Conservation (phyloP, 2,329 filamentous ascomycete genomes). For the Emergomyces orientalis region DNA sequence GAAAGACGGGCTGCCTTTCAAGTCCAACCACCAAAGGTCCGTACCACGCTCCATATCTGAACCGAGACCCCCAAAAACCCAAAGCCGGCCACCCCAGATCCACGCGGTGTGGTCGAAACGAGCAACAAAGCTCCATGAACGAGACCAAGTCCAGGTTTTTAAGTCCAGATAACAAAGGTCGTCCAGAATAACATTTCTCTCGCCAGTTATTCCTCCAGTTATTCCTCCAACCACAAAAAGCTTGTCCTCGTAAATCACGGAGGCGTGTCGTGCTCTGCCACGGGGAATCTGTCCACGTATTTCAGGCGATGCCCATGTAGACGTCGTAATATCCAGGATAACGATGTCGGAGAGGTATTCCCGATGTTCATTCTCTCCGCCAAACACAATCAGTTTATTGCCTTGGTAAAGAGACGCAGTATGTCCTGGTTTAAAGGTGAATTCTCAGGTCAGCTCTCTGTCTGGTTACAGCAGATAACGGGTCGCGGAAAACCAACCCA, state of each 20-base stretch:
- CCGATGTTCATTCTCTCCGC: constrained; percentile 94
- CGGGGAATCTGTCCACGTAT: constrained; percentile 77
- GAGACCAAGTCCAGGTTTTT: constrained; percentile 96
- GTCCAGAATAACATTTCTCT: constrained; percentile 84
- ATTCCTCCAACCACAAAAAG: constrained; percentile 94
- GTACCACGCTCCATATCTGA: constrained; percentile 96
- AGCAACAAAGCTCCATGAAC: constrained; percentile 88
- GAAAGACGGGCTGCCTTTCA: constrained; percentile 82
- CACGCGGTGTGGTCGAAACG: constrained; percentile 93
- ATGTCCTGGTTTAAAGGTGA: constrained; percentile 52
- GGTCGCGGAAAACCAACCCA: constrained; percentile 55
- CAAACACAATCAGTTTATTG: constrained; percentile 92
- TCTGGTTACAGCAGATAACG: neutral
- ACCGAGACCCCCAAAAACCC: constrained; percentile 91
- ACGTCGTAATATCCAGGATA: constrained; percentile 87
- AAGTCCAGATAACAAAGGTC: constrained; percentile 95
- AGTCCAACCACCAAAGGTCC: constrained; percentile 94
- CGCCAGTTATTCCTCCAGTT: constrained; percentile 88
- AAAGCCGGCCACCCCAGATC: constrained; percentile 84
- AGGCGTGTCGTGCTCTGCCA: constrained; percentile 84
- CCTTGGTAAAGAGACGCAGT: constrained; percentile 90
- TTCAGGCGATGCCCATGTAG: constrained; percentile 89
- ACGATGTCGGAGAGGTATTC: constrained; percentile 94
- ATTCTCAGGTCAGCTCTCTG: constrained; percentile 11
- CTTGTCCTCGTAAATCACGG: constrained; percentile 91